Evolutionary conservation across 2,329 filamentous ascomycete species (phyloP).

Genomic region (Aspergillus quadrilineatus): DNA sequence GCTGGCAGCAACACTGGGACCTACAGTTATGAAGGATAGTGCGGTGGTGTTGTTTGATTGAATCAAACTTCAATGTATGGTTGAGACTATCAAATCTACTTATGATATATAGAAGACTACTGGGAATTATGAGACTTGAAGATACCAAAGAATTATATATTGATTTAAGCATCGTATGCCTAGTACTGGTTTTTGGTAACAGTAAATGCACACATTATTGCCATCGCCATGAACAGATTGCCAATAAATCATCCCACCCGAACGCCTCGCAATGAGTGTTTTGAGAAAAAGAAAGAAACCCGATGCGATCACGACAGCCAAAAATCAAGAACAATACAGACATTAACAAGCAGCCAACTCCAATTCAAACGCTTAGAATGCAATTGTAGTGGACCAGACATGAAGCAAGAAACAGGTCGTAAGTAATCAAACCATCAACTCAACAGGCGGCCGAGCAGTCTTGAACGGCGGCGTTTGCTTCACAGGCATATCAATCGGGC

Average conservation of each 20-base stretch:
- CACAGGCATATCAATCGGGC: conserved; percentile 43
- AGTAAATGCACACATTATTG: background rate
- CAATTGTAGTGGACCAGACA: background rate
- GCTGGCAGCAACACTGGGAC: conserved; percentile 46
- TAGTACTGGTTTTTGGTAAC: background rate
- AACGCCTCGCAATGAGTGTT: conserved; percentile 12
- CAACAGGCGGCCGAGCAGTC: conserved; percentile 57
- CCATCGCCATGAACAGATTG: background rate
- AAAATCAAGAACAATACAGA: background rate
- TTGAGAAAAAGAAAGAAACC: background rate
- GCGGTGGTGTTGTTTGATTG: conserved; percentile 42
- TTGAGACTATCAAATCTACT: background rate
- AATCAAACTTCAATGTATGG: background rate
- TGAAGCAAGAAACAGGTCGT: background rate
- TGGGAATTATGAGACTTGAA: too few species aligned
- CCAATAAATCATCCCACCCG: background rate
- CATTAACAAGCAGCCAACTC: background rate
- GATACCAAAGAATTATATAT: background rate
- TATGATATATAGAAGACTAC: too few species aligned
- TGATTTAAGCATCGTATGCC: background rate
- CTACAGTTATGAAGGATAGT: conserved; percentile 42
- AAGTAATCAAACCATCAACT: conserved; percentile 50
- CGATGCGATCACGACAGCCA: background rate
- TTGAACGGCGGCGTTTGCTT: conserved; percentile 48
- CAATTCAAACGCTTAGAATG: conserved; percentile 9